Percentiles rank a stretch among this genome's conserved stretches.
phyloP scores from a whole-genome alignment of 1,139 yeast species.

The Suhomyces maxii region DNA sequence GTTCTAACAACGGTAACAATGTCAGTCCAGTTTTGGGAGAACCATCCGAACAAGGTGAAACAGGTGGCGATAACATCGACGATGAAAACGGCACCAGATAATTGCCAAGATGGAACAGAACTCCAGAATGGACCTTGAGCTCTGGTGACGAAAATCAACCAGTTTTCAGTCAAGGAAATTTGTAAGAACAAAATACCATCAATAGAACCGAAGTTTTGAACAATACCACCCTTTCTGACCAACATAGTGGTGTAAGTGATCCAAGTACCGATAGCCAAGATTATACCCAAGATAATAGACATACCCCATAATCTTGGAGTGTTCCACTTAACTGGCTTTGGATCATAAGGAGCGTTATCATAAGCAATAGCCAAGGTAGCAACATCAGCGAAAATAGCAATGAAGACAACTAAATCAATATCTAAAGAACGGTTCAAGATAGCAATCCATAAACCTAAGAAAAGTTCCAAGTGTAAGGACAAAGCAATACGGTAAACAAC shows the following conservation, averaged over 20 bases:
- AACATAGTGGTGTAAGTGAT: constrained; percentile 89
- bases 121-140: constrained; percentile 97
- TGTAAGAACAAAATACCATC: constrained; percentile 92
- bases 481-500: constrained; percentile 96
- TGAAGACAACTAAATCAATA: constrained; percentile 87
- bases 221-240: constrained; percentile 78
- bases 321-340: constrained; percentile 98
- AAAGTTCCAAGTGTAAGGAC: constrained; percentile 87
- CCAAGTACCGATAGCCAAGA: constrained; percentile 90
- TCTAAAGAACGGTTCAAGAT: constrained; percentile 80
- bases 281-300: constrained; percentile 79
- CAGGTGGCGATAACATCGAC: constrained; percentile 89
- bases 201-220: constrained; percentile 90
- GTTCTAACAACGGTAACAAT: constrained; percentile 90
- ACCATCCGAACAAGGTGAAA: constrained; percentile 95
- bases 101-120: constrained; percentile 90
- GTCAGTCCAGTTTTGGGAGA: constrained; percentile 98
- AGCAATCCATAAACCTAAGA: constrained; percentile 93
- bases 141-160: constrained; percentile 94
- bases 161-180: constrained; percentile 90
- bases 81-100: constrained; percentile 85
- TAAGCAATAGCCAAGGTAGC: constrained; percentile 94
- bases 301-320: constrained; percentile 96
- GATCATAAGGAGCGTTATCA: constrained; percentile 97
- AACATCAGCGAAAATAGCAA: constrained; percentile 94